phyloP scores from a whole-genome alignment of 768 basidiomycete species.

The Boletus sensibilis region DNA sequence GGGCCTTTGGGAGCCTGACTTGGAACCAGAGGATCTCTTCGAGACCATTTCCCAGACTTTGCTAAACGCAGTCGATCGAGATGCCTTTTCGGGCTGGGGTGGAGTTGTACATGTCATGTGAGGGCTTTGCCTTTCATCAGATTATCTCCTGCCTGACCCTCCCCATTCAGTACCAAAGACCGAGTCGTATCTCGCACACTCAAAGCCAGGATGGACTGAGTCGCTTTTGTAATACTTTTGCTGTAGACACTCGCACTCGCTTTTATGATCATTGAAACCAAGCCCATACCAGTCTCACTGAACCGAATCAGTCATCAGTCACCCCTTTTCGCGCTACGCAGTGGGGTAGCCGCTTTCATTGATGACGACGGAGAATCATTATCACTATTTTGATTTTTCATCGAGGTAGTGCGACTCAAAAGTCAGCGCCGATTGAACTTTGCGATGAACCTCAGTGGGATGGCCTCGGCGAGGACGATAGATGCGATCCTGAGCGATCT shows the following conservation, averaged over 20 bases:
- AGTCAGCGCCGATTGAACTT: constrained; percentile 3
- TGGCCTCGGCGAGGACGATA: constrained; percentile 6
- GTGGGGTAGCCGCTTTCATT: neutral
- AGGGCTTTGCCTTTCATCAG: constrained; percentile 34
- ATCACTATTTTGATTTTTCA: neutral
- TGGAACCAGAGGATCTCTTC: constrained; percentile 95
- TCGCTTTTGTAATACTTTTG: constrained; percentile 9
- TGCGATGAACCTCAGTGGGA: neutral
- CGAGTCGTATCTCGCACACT: constrained; percentile 79
- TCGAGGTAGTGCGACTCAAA: too few species aligned
- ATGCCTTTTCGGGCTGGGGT: constrained; percentile 97
- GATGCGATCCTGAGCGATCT: constrained; percentile 15
- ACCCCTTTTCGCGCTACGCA: neutral
- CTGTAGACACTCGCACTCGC: constrained; percentile 19
- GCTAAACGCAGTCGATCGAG: constrained; percentile 92
- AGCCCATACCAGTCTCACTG: too few species aligned
- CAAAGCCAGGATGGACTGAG: constrained; percentile 89
- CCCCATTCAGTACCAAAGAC: constrained; percentile 59
- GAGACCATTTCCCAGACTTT: constrained; percentile 98
- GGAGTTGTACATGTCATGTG: constrained; percentile 94
- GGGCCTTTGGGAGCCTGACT: constrained; percentile 96
- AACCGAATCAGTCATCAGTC: neutral
- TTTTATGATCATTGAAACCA: neutral
- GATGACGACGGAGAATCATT: neutral
- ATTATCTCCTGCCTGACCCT: constrained; percentile 8